phyloP scores from a whole-genome alignment of 306 rosid species.

The Citrullus colocynthis region DNA sequence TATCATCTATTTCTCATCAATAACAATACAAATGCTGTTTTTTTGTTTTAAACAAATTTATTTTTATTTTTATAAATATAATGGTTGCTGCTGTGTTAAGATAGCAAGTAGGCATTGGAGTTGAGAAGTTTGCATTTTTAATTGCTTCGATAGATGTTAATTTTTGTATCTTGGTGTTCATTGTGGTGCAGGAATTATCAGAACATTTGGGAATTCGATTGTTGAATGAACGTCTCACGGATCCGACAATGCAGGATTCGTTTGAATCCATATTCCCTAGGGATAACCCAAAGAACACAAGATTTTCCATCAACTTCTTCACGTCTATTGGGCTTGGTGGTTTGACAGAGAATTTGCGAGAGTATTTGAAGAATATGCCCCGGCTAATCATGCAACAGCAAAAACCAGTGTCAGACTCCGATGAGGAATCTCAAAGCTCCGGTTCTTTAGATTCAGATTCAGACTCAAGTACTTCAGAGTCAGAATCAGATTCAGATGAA shows the following conservation, averaged over 20 bases:
- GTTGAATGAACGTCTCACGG: conserved; percentile 53
- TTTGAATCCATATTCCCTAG: conserved; percentile 65
- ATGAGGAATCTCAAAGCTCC: conserved; percentile 34
- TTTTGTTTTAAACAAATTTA: background rate
- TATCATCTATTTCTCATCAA: background rate
- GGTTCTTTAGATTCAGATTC: conserved; percentile 43
- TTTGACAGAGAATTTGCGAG: conserved; percentile 78
- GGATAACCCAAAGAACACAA: conserved; percentile 84
- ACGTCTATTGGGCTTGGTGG: conserved; percentile 96
- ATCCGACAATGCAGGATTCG: conserved; percentile 53
- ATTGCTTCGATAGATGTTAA: background rate
- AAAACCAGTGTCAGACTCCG: conserved; percentile 46
- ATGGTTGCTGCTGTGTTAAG: background rate
- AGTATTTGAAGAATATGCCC: conserved; percentile 84
- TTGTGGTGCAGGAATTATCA: conserved; percentile 60
- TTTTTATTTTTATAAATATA: too few relatives aligned
- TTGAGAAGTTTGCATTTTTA: background rate
- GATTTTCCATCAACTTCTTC: conserved; percentile 85
- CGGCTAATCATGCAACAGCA: conserved; percentile 86
- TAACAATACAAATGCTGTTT: background rate
- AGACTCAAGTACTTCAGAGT: conserved; percentile 27
- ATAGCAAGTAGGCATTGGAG: background rate
- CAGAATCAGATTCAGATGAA: conserved; percentile 37
- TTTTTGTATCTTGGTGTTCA: conserved; percentile 11
- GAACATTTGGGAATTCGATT: conserved; percentile 70